These are phyloP conservation scores for Candida koratica DNA, from an alignment of 805 yeast species.

Conservation along the genomic window DNA sequence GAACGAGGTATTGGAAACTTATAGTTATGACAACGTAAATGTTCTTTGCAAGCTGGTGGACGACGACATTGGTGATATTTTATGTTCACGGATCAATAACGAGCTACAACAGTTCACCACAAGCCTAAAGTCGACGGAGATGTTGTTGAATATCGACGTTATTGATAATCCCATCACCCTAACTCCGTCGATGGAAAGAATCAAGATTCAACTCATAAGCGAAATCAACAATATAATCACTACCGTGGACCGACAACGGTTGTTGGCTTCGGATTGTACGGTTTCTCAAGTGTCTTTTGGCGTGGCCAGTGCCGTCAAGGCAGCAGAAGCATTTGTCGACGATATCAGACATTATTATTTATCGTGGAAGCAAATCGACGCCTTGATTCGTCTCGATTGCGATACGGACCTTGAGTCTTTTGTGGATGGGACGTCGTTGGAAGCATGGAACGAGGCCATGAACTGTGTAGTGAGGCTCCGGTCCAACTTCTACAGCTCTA, in stretches of 20 bases:
- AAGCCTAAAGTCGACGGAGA: not conserved
- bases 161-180: constrained; percentile 2
- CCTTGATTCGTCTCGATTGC: constrained; percentile 52
- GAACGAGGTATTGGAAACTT: constrained; percentile 5
- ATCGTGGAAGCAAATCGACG: constrained; percentile 55
- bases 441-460: constrained; percentile 47
- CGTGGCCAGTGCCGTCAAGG: not conserved
- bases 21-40: constrained; percentile 15
- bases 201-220: constrained; percentile 6
- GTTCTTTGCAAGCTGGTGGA: constrained; percentile 22
- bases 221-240: constrained; percentile 2
- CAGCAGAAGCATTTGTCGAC: constrained; percentile 29
- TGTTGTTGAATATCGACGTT: constrained; percentile 3
- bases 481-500: constrained; percentile 42
- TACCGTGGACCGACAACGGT: constrained; percentile 6
- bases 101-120: constrained; percentile 11
- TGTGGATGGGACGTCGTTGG: constrained; percentile 11
- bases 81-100: constrained; percentile 19
- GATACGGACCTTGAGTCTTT: constrained; percentile 24
- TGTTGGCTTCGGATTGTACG: not conserved
- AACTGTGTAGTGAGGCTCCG: constrained; percentile 42
- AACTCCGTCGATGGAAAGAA: constrained; percentile 10
- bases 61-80: constrained; percentile 19
- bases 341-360: constrained; percentile 35
- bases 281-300: not conserved